A percentile compares a stretch with the other conserved stretches of the same genome.
These are phyloP conservation scores for Epichloe gansuensis DNA, from an alignment of 2,329 filamentous ascomycete species.

Conservation along the genomic window DNA sequence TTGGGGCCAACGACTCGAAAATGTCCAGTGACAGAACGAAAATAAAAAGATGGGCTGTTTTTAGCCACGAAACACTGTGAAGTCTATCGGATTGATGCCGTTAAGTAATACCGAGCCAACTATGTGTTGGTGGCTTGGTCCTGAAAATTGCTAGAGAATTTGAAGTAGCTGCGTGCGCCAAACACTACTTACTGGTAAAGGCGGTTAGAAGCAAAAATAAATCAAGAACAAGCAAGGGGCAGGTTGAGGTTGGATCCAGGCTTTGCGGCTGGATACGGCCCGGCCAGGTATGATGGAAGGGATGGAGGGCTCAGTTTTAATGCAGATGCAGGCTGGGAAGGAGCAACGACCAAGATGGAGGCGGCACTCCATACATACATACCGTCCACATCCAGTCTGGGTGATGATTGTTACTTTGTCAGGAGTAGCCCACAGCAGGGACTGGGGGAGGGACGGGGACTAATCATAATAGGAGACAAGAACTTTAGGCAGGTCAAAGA, in stretches of 20 bases:
- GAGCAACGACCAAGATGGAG: neutral
- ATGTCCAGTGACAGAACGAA: neutral
- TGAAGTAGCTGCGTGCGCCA: neutral
- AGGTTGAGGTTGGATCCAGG: neutral
- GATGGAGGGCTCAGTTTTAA: slow-evolving; percentile 9
- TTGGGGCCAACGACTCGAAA: neutral
- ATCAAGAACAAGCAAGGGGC: neutral
- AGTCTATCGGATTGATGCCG: neutral
- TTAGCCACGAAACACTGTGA: neutral
- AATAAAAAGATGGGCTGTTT: neutral
- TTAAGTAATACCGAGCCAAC: neutral
- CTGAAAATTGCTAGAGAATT: neutral
- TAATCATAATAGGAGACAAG: neutral
- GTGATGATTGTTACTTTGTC: neutral
- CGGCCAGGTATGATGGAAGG: slow-evolving; percentile 7
- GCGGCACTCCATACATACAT: neutral
- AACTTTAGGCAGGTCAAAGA: neutral
- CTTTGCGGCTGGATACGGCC: neutral
- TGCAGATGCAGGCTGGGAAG: slow-evolving; percentile 1
- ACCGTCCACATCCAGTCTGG: neutral
- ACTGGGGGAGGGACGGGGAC: neutral
- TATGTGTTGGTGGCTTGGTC: neutral
- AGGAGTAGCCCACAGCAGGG: neutral
- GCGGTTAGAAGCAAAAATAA: neutral
- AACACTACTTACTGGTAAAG: neutral